Conservation (phyloP, 2,329 filamentous ascomycete species). For the Aureobasidium lini region DNA sequence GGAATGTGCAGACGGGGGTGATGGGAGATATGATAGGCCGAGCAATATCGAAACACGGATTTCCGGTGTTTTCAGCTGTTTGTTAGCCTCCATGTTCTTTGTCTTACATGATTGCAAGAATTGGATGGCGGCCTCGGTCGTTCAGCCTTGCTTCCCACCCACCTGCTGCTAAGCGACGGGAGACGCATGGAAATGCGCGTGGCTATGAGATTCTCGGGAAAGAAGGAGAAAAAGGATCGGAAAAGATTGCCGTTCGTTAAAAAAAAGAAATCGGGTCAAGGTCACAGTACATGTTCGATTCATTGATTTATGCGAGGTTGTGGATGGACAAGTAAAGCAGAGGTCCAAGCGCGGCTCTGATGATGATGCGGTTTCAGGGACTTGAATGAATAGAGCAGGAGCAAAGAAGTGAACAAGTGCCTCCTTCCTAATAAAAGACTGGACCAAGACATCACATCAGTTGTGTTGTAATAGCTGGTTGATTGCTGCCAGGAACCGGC, state of each 20-base stretch:
- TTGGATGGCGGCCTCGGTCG: neutral
- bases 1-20: neutral
- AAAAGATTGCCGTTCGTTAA: neutral
- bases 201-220: neutral
- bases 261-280: constrained; percentile 5
- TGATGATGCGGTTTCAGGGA: constrained; percentile 7
- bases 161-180: neutral
- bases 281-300: neutral
- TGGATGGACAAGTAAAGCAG: neutral
- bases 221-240: neutral
- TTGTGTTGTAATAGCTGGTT: neutral
- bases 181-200: neutral
- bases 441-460: neutral
- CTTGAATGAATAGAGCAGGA: neutral
- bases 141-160: neutral
- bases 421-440: neutral
- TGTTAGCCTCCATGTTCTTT: neutral
- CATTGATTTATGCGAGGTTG: neutral
- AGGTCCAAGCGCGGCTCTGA: neutral
- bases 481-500: neutral
- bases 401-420: neutral
- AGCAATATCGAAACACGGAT: neutral
- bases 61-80: neutral
- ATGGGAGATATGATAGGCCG: neutral
- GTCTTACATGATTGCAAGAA: neutral